Evolutionary conservation across 352 stramenopile species (phyloP).

Genomic region (Achlya hypogyna): DNA sequence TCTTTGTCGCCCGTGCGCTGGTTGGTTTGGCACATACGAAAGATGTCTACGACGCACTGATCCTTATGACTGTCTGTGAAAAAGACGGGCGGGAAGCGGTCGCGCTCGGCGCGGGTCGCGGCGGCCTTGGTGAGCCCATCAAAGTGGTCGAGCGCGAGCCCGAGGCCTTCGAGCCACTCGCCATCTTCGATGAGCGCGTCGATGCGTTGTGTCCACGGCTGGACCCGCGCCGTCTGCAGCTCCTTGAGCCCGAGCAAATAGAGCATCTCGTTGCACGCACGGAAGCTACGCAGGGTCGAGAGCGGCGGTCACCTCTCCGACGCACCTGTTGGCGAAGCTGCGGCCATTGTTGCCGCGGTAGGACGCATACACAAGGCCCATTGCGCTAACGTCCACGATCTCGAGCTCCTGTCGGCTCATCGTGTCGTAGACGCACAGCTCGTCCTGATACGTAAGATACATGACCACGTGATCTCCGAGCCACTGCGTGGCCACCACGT

Average conservation of each 20-base stretch:
- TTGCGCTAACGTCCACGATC: slow-evolving; percentile 88
- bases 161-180: slow-evolving; percentile 95
- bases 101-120: slow-evolving; percentile 64
- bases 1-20: slow-evolving; percentile 81
- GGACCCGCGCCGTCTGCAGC: slow-evolving; percentile 83
- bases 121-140: slow-evolving; percentile 84
- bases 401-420: slow-evolving; percentile 93
- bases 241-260: slow-evolving; percentile 90
- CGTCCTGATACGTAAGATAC: slow-evolving; percentile 91
- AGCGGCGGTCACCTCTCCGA: background rate
- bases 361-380: slow-evolving; percentile 91
- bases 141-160: slow-evolving; percentile 93
- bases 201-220: slow-evolving; percentile 90
- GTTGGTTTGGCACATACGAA: slow-evolving; percentile 87
- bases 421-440: slow-evolving; percentile 95
- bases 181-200: slow-evolving; percentile 91
- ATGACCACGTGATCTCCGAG: slow-evolving; percentile 92
- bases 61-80: slow-evolving; percentile 85
- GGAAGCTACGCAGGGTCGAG: slow-evolving; percentile 39
- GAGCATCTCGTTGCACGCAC: slow-evolving; percentile 88
- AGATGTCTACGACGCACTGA: slow-evolving; percentile 80
- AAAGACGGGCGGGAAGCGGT: slow-evolving; percentile 82
- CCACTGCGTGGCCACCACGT: slow-evolving; percentile 93
- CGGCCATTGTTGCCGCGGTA: slow-evolving; percentile 76
- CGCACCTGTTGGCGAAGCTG: slow-evolving; percentile 64